These are phyloP conservation scores for Claviceps digitariae DNA, from an alignment of 2,329 filamentous ascomycete species.

Conservation along the genomic window DNA sequence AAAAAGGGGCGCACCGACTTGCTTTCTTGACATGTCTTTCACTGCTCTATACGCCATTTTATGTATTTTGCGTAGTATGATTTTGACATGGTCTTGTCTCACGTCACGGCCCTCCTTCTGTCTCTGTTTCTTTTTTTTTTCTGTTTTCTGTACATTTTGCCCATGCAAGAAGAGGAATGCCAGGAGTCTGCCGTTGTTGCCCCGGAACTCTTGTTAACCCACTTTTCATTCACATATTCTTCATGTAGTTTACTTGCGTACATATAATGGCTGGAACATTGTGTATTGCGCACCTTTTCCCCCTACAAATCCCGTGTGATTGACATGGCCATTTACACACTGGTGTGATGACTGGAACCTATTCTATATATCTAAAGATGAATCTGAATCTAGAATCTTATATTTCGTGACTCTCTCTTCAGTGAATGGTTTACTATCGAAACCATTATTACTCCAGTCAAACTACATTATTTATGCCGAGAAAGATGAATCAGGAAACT, in stretches of 20 bases:
- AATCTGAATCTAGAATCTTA: no score
- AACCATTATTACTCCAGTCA: no score
- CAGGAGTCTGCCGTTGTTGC: neutral
- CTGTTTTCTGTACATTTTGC: neutral
- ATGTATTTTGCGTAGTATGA: no score
- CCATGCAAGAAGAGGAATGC: neutral
- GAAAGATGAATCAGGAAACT: no score
- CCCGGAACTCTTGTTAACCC: neutral
- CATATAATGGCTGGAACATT: neutral
- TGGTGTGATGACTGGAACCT: no score
- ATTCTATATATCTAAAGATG: no score
- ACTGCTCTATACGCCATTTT: neutral
- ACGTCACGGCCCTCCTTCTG: neutral
- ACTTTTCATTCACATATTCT: neutral
- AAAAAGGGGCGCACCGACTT: no score
- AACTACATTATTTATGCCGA: no score
- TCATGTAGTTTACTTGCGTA: neutral
- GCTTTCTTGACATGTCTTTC: neutral
- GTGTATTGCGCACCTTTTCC: neutral
- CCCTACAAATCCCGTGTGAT: neutral
- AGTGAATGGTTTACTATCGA: no score
- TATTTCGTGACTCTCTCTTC: no score
- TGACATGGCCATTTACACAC: no score
- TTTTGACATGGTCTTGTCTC: neutral
- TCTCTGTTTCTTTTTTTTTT: no score